Conservation (phyloP, 768 basidiomycete genomes). For the Serpula lacrymans region DNA sequence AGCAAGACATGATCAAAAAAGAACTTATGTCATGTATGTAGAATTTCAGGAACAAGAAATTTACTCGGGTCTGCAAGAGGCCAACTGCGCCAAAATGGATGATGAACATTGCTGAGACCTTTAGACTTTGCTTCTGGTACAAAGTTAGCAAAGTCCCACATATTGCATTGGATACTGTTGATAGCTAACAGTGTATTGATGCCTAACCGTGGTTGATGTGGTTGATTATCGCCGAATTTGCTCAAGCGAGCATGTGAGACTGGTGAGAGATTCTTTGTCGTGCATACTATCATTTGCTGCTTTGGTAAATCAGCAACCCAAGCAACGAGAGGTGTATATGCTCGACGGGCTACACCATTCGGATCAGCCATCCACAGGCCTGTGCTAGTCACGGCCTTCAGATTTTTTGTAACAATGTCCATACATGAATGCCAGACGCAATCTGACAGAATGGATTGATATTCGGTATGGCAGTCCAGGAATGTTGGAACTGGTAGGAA, state of each 20-base stretch:
- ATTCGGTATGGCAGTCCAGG: no score
- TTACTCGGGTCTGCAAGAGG: constrained; percentile 26
- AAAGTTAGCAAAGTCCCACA: no score
- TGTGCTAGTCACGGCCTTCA: constrained; percentile 13
- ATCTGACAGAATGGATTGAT: no score
- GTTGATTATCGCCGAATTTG: no score
- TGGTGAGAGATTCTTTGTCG: no score
- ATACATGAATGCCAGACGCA: no score
- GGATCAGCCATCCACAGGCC: constrained; percentile 20
- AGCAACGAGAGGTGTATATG: constrained; percentile 19
- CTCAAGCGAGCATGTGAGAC: no score
- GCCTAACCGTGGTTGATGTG: no score
- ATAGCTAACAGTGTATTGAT: no score
- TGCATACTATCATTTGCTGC: constrained; percentile 1
- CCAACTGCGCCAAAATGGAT: constrained; percentile 39
- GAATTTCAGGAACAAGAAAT: constrained; percentile 34
- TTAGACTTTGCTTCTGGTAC: no score
- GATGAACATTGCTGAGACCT: no score
- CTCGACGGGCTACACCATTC: constrained; percentile 11
- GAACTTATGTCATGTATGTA: constrained; percentile 37
- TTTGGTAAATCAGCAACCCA: constrained; percentile 19
- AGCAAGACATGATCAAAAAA: constrained; percentile 38
- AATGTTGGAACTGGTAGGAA: constrained; percentile 22
- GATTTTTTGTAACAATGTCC: constrained; percentile 12
- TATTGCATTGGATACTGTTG: no score